Base-by-base conservation (phyloP, 2,329 filamentous ascomycete genomes). In the Monosporascus sp. region DNA sequence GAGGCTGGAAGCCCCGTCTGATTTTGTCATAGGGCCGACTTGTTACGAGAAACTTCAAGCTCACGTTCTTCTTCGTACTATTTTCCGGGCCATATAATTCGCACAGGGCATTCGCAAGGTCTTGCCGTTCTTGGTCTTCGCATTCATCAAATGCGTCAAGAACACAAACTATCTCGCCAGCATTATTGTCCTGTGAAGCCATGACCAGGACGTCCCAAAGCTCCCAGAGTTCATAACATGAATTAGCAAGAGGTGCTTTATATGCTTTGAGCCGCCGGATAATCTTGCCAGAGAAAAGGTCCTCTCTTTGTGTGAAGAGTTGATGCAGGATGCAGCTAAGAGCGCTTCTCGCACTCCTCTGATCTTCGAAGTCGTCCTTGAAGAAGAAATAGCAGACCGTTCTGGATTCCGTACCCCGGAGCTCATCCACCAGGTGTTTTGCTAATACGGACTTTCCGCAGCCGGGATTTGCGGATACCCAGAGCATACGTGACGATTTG, bases 61-160 rank as follows among this genome's bases (percentile, higher is more conserved):
- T 61, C 2, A 44, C 45, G 28, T 31, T 11, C 1, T 5, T 38
- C 52, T 8, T 37, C 17, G 49, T 46, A 1, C 11, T 31, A 31
- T 31, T 31, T 31, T 31, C 28, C 28, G 9, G 28, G 28, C 9
- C 46, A 48, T 70, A 72, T 15, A 68, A 52, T 7, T 61, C 47
- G 4, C 52, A 48, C 18, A 74, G 43, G 2, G 57, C 60, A 31
- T 11, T 31, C 9, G 28, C 28, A 31, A 31, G 28, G 28, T 31
- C 9, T 31, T 31, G 28, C 28, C 28, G 28, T 31, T 31, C 28
- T 9, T 11, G 8, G 28, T 31, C 28, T 31, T 62, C 48, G 51
- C 73, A 76, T 57, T 76, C 72, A 48, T 76, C 73, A 2, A 76
- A 50, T 4, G 71, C 72, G 59, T 77, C 73, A 1, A 76, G 48